Evolutionary conservation across 2,329 filamentous ascomycete species (phyloP).

Genomic region (Xylaria sp.): DNA sequence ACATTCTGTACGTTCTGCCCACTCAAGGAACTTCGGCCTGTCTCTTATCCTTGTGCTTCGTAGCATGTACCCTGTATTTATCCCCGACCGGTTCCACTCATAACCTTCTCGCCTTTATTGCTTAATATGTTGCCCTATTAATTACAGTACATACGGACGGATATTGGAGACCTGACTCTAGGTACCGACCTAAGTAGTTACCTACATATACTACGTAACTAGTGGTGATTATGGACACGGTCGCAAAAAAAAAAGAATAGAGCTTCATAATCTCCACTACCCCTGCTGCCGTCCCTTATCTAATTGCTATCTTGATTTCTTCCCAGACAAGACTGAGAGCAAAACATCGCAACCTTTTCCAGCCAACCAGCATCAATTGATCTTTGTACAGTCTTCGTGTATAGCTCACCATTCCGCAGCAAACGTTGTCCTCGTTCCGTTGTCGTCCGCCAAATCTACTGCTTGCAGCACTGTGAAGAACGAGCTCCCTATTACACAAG

Average conservation of each 20-base stretch:
- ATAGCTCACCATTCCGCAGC: not conserved
- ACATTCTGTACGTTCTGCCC: not conserved
- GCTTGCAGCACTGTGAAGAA: not conserved
- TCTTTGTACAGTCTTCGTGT: not conserved
- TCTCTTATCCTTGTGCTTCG: not conserved
- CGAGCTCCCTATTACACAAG: not conserved
- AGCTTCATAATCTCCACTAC: not conserved
- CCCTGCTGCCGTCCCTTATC: slow-evolving; percentile 9
- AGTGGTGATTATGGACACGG: not conserved
- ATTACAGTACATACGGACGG: slow-evolving; percentile 1
- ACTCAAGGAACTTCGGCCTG: not conserved
- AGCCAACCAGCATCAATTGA: slow-evolving; percentile 14
- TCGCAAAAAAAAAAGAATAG: slow-evolving; percentile 4
- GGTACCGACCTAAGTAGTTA: not conserved
- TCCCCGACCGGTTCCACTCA: not conserved
- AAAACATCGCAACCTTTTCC: slow-evolving; percentile 15
- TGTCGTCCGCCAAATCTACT: not conserved
- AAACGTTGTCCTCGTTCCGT: not conserved
- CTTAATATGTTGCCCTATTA: not conserved
- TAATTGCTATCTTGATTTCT: slow-evolving; percentile 11
- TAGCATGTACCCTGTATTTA: not conserved
- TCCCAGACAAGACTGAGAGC: not conserved
- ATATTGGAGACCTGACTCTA: slow-evolving; percentile 2
- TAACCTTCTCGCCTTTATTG: slow-evolving; percentile 3
- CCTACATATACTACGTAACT: not conserved